A percentile compares a stretch with the other conserved stretches of the same genome.
These are phyloP conservation scores for Stylosanthes scabra DNA, from an alignment of 331 rosid genomes.

Conservation along the genomic window DNA sequence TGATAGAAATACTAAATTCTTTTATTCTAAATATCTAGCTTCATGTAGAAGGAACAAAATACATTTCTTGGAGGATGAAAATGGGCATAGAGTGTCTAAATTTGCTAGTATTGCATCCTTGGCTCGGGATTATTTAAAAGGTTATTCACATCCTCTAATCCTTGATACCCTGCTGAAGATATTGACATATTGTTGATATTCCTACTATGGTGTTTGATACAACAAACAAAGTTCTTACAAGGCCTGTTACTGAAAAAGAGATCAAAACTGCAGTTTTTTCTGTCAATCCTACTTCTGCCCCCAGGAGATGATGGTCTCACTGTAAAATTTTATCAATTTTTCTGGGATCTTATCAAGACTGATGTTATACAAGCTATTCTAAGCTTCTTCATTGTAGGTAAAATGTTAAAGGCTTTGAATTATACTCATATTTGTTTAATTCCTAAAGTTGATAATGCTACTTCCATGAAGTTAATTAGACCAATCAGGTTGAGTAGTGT, in stretches of 20 bases:
- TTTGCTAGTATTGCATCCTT: too few relatives aligned
- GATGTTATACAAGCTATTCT: too few relatives aligned
- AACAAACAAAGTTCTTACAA: too few relatives aligned
- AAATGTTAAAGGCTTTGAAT: neutral
- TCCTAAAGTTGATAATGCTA: neutral
- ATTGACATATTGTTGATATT: too few relatives aligned
- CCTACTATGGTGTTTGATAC: too few relatives aligned
- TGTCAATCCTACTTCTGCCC: neutral
- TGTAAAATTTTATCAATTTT: too few relatives aligned
- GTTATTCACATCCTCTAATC: too few relatives aligned
- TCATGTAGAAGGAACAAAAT: neutral
- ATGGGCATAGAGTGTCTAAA: neutral
- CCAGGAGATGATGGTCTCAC: too few relatives aligned
- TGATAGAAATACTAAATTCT: neutral
- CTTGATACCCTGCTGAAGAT: too few relatives aligned
- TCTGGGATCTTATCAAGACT: too few relatives aligned
- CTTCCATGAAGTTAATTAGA: neutral
- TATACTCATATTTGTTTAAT: too few relatives aligned
- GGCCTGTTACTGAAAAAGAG: neutral
- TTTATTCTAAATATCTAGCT: neutral
- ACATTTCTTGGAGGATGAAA: neutral
- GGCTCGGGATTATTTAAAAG: too few relatives aligned
- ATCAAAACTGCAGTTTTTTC: neutral
- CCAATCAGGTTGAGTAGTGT: neutral
- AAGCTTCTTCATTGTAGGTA: neutral